Percentiles rank a stretch among this genome's conserved stretches.
Evolutionary conservation across 768 basidiomycete genomes (phyloP).

Genomic region (Agrocybe praecox): DNA sequence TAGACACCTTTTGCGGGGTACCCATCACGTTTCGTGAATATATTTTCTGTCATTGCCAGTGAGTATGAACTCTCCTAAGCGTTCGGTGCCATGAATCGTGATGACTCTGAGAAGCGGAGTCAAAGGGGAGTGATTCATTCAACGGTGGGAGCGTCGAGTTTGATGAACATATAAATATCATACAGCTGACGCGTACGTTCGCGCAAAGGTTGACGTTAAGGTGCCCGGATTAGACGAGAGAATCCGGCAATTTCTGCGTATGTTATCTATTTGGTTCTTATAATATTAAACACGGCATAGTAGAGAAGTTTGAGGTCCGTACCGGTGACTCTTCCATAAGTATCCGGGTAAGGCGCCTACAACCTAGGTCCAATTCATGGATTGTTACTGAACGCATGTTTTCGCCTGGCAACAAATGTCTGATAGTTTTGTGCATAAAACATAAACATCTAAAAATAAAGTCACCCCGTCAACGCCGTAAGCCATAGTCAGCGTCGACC

Average conservation of each 20-base stretch:
- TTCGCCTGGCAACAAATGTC: background rate
- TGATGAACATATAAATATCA: background rate
- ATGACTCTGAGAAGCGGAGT: background rate
- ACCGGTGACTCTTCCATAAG: background rate
- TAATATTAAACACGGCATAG: too few species aligned
- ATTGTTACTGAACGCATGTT: background rate
- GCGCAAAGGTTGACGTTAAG: too few species aligned
- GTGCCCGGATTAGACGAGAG: background rate
- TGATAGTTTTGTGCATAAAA: background rate
- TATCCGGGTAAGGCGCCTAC: background rate
- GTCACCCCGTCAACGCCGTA: background rate
- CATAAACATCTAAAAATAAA: background rate
- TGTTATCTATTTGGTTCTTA: too few species aligned
- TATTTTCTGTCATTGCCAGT: background rate
- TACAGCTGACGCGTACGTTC: background rate
- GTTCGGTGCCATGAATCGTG: background rate
- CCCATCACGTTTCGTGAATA: background rate
- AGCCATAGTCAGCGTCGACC: background rate
- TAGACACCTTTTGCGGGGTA: background rate
- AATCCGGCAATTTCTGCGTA: too few species aligned
- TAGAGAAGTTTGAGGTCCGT: background rate
- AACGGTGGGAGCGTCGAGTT: background rate
- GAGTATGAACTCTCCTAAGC: background rate
- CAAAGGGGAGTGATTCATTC: background rate
- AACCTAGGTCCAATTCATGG: background rate